Evolutionary conservation across 345 rosid genomes (phyloP).

Genomic region (Crucihimalaya himalaica): DNA sequence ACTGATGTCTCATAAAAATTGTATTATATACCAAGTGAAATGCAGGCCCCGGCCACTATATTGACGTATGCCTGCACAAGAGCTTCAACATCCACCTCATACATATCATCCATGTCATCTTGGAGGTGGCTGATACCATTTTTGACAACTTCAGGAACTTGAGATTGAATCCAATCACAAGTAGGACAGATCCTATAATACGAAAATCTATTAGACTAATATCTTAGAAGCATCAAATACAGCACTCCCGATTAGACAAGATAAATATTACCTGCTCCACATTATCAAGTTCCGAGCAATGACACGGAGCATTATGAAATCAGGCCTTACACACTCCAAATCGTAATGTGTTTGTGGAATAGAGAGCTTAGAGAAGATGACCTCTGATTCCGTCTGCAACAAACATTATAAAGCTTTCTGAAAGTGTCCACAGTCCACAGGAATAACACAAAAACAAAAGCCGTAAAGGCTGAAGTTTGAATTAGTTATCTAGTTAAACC

Average conservation of each 20-base stretch:
- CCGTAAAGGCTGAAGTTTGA: conserved; percentile 16
- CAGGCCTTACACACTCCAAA: conserved; percentile 89
- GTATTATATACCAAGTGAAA: conserved; percentile 71
- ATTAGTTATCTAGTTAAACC: conserved; percentile 18
- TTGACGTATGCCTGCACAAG: conserved; percentile 89
- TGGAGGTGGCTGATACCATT: conserved; percentile 58
- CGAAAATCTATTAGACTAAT: conserved; percentile 29
- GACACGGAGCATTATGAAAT: conserved; percentile 97
- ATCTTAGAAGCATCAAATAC: conserved; percentile 27
- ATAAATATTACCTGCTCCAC: conserved; percentile 80
- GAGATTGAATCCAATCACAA: conserved; percentile 82
- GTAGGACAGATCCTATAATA: conserved; percentile 75
- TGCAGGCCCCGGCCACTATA: conserved; percentile 90
- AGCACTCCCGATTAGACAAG: conserved; percentile 19
- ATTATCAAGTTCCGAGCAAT: conserved; percentile 91
- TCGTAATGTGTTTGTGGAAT: conserved; percentile 85
- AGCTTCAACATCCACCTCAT: conserved; percentile 78
- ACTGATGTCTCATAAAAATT: conserved; percentile 10
- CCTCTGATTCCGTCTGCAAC: conserved; percentile 83
- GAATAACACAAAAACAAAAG: conserved; percentile 1
- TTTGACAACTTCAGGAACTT: conserved; percentile 82
- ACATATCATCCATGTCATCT: conserved; percentile 63
- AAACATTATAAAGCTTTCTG: conserved; percentile 32
- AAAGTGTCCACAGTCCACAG: conserved; percentile 21
- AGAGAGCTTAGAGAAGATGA: conserved; percentile 70